Conservation (phyloP, 2,329 filamentous ascomycete species). For the Talaromyces sp. region DNA sequence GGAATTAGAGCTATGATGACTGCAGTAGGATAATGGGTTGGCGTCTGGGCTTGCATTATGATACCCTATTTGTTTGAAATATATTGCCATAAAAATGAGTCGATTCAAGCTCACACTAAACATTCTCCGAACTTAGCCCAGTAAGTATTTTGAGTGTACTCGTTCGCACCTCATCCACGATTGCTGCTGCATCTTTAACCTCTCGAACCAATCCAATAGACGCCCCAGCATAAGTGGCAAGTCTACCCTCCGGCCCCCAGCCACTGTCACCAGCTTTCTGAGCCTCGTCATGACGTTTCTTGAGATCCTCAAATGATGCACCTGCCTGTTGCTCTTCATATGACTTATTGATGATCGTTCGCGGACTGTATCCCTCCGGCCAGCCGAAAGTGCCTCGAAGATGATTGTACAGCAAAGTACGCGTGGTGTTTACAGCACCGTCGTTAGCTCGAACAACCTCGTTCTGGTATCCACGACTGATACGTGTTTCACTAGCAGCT, state of each 20-base stretch:
- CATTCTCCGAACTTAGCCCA: neutral
- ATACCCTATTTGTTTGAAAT: slow-evolving; percentile 9
- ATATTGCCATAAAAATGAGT: neutral
- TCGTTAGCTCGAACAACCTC: slow-evolving; percentile 49
- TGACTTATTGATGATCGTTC: slow-evolving; percentile 55
- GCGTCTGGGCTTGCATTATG: slow-evolving; percentile 1
- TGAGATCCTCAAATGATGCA: slow-evolving; percentile 43
- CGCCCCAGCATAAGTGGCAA: slow-evolving; percentile 50
- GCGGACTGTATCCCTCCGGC: slow-evolving; percentile 55
- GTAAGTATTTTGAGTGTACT: neutral
- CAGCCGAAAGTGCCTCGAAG: slow-evolving; percentile 55
- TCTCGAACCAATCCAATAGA: slow-evolving; percentile 42
- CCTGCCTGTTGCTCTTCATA: slow-evolving; percentile 43
- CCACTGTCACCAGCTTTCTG: slow-evolving; percentile 38
- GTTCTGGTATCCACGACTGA: slow-evolving; percentile 49
- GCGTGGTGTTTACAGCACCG: slow-evolving; percentile 48
- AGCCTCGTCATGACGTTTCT: slow-evolving; percentile 40
- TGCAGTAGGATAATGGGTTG: neutral
- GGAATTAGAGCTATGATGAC: slow-evolving; percentile 55
- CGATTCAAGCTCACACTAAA: neutral
- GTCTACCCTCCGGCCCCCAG: slow-evolving; percentile 46
- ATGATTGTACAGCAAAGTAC: slow-evolving; percentile 51
- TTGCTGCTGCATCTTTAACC: slow-evolving; percentile 36
- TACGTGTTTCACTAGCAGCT: slow-evolving; percentile 46
- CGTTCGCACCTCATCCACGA: slow-evolving; percentile 30